Conservation (phyloP, 2,329 filamentous ascomycete genomes). For the Aphanoascus verrucosus region DNA sequence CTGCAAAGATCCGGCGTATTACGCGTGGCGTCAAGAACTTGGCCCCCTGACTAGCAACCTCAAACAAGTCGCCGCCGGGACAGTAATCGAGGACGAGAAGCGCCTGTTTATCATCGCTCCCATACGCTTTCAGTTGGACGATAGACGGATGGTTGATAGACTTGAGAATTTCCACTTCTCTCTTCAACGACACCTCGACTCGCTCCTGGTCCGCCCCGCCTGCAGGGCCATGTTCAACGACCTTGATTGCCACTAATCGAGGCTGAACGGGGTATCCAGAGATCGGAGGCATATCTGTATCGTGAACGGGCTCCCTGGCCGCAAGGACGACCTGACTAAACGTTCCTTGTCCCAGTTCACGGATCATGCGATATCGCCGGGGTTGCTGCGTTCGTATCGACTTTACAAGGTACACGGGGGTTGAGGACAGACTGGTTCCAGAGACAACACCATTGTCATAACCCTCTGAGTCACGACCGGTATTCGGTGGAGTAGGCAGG, state of each 20-base stretch:
- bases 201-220: slow-evolving; percentile 88
- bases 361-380: slow-evolving; percentile 67
- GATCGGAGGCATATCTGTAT: slow-evolving; percentile 32
- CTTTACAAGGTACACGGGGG: slow-evolving; percentile 54
- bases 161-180: slow-evolving; percentile 89
- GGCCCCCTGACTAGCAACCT: slow-evolving; percentile 66
- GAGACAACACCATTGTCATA: slow-evolving; percentile 33
- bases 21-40: slow-evolving; percentile 42
- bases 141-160: slow-evolving; percentile 79
- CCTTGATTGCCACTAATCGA: slow-evolving; percentile 84
- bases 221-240: slow-evolving; percentile 87
- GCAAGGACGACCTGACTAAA: slow-evolving; percentile 92
- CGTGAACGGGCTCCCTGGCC: slow-evolving; percentile 57
- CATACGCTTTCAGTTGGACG: slow-evolving; percentile 85
- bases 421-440: slow-evolving; percentile 15
- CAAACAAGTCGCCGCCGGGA: slow-evolving; percentile 88
- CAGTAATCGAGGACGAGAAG: slow-evolving; percentile 85
- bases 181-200: slow-evolving; percentile 84
- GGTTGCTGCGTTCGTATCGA: slow-evolving; percentile 58
- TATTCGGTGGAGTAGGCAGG: slow-evolving; percentile 72
- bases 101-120: slow-evolving; percentile 66
- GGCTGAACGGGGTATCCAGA: slow-evolving; percentile 19
- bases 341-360: slow-evolving; percentile 77
- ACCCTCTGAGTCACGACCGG: slow-evolving; percentile 50
- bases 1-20: slow-evolving; percentile 76